Percentiles rank a stretch among this genome's conserved stretches.
These are phyloP conservation scores for Kalmusia sp. DNA, from an alignment of 2,329 filamentous ascomycete species.

Conservation along the genomic window DNA sequence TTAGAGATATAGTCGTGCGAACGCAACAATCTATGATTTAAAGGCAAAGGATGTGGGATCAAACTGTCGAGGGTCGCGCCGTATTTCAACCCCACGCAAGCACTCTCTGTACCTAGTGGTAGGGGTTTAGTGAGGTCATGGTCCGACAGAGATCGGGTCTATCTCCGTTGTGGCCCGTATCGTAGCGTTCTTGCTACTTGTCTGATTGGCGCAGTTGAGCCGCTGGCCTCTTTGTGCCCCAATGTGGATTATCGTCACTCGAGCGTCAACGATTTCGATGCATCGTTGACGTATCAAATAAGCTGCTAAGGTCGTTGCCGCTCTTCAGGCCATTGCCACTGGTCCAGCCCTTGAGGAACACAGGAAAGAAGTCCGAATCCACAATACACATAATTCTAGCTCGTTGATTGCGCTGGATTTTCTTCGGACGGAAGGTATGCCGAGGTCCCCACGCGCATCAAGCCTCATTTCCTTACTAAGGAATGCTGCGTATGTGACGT, in stretches of 20 bases:
- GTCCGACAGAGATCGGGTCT: slow-evolving; percentile 19
- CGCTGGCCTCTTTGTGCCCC: slow-evolving; percentile 14
- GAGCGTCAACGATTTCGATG: slow-evolving; percentile 28
- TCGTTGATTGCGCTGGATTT: not conserved
- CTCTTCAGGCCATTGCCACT: not conserved
- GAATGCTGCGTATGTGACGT: no score
- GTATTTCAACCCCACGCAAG: slow-evolving; percentile 19
- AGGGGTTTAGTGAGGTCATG: slow-evolving; percentile 48
- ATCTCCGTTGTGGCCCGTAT: slow-evolving; percentile 15
- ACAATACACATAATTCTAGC: not conserved
- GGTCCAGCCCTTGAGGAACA: not conserved
- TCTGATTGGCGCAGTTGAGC: slow-evolving; percentile 28
- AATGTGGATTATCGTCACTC: slow-evolving; percentile 27
- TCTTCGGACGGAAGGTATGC: no score
- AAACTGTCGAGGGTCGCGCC: not conserved
- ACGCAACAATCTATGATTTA: slow-evolving; percentile 5
- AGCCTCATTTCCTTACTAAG: no score
- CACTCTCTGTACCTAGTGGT: slow-evolving; percentile 24
- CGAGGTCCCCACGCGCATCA: no score
- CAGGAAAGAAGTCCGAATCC: not conserved
- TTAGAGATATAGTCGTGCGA: slow-evolving; percentile 1
- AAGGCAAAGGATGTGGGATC: slow-evolving; percentile 5
- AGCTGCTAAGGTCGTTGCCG: no score
- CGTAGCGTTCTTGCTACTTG: slow-evolving; percentile 11
- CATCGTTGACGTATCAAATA: slow-evolving; percentile 10